Evolutionary conservation across 176 grass and related monocot genomes (phyloP), one percentile per base, ranked within the genome.

Genomic region (Raddia guianensis): DNA sequence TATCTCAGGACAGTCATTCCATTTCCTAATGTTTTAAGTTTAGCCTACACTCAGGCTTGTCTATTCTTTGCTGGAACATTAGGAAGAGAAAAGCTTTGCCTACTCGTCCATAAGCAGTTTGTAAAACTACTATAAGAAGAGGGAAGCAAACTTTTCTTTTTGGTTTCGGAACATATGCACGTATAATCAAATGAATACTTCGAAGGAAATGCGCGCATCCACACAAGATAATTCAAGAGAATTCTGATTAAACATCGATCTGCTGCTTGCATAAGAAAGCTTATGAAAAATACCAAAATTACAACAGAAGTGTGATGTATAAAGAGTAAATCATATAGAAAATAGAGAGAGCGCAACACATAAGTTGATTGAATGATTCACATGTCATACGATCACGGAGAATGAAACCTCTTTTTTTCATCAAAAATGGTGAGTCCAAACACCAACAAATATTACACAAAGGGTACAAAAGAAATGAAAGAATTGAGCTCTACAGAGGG

Each of bases 391-490:
- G 8, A 53, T 35, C 1, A n/a, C 6, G 0, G 16, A 37, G n/a
- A 65, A 14, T 67, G 43, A 1, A 44, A 37, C 53, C 46, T 77
- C 37, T 20, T 61, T 35, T 53, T 35, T 68, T 47, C 52, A 81
- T 47, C 52, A 81, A 80, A 90, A 90, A 68, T 83, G 68, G 52
- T 63, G 64, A 86, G 51, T 86, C 83, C 35, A 54, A 72, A 68
- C 61, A 55, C 45, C 68, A 54, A 48, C 55, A 52, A 68, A 78
- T 83, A 86, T 68, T 90, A 79, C 83, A 90, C 83, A 85, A 80
- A 82, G 54, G 64, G 66, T 79, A 90, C 82, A 90, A 82, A 87
- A 87, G 87, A 61, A 93, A 93, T 90, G 74, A 93, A 93, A 90
- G 82, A 93, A 93, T 93, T 81, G 53, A 85, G 83, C 85, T 90